Percentiles rank a stretch among this genome's conserved stretches.
Conservation (phyloP, 2,329 filamentous ascomycete genomes). For the Stachybotrys chartarum region DNA sequence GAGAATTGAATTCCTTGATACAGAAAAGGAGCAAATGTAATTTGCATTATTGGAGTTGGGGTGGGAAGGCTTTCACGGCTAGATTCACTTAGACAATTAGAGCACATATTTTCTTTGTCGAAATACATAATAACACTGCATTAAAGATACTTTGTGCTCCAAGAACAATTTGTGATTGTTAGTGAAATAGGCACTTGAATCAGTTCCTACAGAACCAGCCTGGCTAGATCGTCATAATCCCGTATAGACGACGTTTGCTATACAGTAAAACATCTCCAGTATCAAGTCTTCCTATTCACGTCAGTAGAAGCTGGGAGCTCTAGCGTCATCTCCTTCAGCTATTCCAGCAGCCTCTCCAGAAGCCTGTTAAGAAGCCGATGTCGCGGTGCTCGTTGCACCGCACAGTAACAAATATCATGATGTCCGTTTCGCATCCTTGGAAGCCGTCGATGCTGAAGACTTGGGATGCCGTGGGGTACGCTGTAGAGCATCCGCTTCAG, state of each 20-base stretch:
- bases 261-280: no score
- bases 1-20: not conserved
- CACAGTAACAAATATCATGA: conserved; percentile 34
- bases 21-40: no score
- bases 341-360: conserved; percentile 2
- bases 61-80: not conserved
- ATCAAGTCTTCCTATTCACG: no score
- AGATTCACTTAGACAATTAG: not conserved
- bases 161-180: not conserved
- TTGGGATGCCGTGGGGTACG: conserved; percentile 18
- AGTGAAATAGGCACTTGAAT: not conserved
- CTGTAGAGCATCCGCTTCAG: conserved; percentile 15
- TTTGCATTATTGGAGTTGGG: no score
- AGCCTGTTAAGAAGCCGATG: no score
- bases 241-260: no score
- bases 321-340: not conserved
- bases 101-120: not conserved
- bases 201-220: not conserved
- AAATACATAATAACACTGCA: not conserved
- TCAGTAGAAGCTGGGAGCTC: not conserved
- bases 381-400: conserved; percentile 29
- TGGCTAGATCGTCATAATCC: no score
- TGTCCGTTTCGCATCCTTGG: conserved; percentile 34
- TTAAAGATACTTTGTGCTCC: not conserved
- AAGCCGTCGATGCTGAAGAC: conserved; percentile 34